phyloP scores from a whole-genome alignment of 257 asterid genomes.

The Solanum clarkiae region DNA sequence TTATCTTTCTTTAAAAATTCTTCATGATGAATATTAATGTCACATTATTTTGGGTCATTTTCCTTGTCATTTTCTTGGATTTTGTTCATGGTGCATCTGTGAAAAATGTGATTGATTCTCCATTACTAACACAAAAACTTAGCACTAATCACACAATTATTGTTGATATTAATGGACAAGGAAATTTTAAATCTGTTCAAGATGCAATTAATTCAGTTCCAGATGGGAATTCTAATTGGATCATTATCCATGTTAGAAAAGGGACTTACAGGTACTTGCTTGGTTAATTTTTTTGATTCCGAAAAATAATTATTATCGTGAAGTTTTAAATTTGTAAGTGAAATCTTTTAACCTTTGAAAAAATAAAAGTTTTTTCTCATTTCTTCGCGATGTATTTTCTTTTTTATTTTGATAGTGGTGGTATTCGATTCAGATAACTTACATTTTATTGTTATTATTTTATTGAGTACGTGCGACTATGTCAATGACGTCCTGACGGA shows the following conservation, averaged over 20 bases:
- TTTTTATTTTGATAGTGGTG: not conserved
- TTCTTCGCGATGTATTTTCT: not conserved
- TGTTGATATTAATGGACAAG: slow-evolving; percentile 56
- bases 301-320: not conserved
- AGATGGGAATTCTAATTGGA: slow-evolving; percentile 54
- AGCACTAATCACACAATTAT: slow-evolving; percentile 19
- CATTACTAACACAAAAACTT: slow-evolving; percentile 28
- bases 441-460: not conserved
- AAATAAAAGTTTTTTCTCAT: not conserved
- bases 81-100: slow-evolving; percentile 24
- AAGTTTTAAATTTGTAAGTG: not conserved
- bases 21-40: slow-evolving; percentile 1
- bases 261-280: slow-evolving; percentile 56
- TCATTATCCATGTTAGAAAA: slow-evolving; percentile 42
- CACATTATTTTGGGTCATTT: not conserved
- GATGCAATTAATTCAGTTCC: slow-evolving; percentile 69
- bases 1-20: not conserved
- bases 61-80: slow-evolving; percentile 13
- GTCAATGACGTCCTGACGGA: not conserved
- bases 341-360: not conserved
- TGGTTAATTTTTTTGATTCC: not conserved
- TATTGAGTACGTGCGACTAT: not conserved
- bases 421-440: not conserved
- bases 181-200: slow-evolving; percentile 51
- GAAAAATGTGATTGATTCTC: slow-evolving; percentile 33